These are phyloP conservation scores for Flaveria linearis DNA, from an alignment of 129 eudicot species.

Conservation along the genomic window DNA sequence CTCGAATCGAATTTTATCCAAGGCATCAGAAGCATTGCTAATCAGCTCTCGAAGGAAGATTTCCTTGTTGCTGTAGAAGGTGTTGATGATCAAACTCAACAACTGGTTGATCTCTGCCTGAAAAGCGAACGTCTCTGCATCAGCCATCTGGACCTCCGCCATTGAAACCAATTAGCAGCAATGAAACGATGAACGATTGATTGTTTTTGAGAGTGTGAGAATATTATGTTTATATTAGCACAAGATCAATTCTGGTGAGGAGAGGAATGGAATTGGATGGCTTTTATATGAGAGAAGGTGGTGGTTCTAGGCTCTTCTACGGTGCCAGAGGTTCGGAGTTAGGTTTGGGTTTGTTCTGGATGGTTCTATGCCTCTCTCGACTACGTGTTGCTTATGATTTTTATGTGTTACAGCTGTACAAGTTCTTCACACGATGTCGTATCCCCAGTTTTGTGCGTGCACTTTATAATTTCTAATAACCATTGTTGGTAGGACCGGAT, in stretches of 20 bases:
- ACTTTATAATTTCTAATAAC: too few species aligned
- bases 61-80: slow-evolving; percentile 86
- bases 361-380: slow-evolving; percentile 19
- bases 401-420: not conserved
- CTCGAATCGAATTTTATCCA: slow-evolving; percentile 37
- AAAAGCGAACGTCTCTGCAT: slow-evolving; percentile 75
- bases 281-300: slow-evolving; percentile 9
- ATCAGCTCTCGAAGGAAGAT: slow-evolving; percentile 75
- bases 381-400: not conserved
- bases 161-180: slow-evolving; percentile 19
- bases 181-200: not conserved
- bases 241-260: not conserved
- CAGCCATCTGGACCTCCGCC: slow-evolving; percentile 69
- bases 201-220: not conserved
- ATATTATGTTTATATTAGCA: too few species aligned
- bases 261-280: not conserved
- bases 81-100: slow-evolving; percentile 68
- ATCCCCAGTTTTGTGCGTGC: not conserved
- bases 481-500: too few species aligned
- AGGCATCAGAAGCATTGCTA: slow-evolving; percentile 79
- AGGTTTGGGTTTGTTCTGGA: slow-evolving; percentile 32
- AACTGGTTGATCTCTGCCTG: slow-evolving; percentile 83
- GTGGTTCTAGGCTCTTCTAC: slow-evolving; percentile 36
- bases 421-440: not conserved
- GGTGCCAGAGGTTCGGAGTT: slow-evolving; percentile 21